Percentiles rank a stretch among this genome's conserved stretches.
Evolutionary conservation across 768 basidiomycete genomes (phyloP).

Genomic region (Phylloporus rhodoxanthus): DNA sequence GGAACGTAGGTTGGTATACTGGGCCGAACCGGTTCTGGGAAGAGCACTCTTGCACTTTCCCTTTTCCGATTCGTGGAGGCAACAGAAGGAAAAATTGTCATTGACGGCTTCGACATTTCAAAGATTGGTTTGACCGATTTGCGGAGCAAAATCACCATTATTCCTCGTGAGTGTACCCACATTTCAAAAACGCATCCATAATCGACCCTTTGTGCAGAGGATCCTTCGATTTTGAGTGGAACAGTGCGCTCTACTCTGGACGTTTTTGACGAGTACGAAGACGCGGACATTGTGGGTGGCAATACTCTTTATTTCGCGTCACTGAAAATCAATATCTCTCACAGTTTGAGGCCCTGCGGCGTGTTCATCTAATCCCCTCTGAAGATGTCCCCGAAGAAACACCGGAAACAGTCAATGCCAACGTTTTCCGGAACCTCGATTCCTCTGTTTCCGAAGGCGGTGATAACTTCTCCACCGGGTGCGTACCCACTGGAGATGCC

Average conservation of each 20-base stretch:
- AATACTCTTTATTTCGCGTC: neutral
- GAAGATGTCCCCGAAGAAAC: slow-evolving; percentile 39
- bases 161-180: slow-evolving; percentile 48
- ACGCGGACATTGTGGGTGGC: slow-evolving; percentile 65
- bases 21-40: slow-evolving; percentile 67
- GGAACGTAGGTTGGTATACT: slow-evolving; percentile 55
- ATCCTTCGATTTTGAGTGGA: slow-evolving; percentile 83
- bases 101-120: slow-evolving; percentile 79
- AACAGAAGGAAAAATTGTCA: slow-evolving; percentile 61
- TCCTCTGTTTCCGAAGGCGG: slow-evolving; percentile 75
- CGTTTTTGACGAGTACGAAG: slow-evolving; percentile 81
- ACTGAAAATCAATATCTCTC: neutral
- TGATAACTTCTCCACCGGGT: slow-evolving; percentile 88
- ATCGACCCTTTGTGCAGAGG: slow-evolving; percentile 46
- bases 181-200: neutral
- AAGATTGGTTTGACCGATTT: slow-evolving; percentile 78
- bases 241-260: slow-evolving; percentile 76
- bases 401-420: slow-evolving; percentile 51
- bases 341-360: slow-evolving; percentile 77
- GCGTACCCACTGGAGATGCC: slow-evolving; percentile 12
- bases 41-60: slow-evolving; percentile 75
- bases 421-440: slow-evolving; percentile 73
- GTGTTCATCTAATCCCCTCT: slow-evolving; percentile 72
- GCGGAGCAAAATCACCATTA: slow-evolving; percentile 69
- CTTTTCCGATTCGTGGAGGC: slow-evolving; percentile 93